Percentiles rank a stretch among this genome's conserved stretches.
These are phyloP conservation scores for Melaleuca alternifolia DNA, from an alignment of 345 rosid genomes.

Conservation along the genomic window DNA sequence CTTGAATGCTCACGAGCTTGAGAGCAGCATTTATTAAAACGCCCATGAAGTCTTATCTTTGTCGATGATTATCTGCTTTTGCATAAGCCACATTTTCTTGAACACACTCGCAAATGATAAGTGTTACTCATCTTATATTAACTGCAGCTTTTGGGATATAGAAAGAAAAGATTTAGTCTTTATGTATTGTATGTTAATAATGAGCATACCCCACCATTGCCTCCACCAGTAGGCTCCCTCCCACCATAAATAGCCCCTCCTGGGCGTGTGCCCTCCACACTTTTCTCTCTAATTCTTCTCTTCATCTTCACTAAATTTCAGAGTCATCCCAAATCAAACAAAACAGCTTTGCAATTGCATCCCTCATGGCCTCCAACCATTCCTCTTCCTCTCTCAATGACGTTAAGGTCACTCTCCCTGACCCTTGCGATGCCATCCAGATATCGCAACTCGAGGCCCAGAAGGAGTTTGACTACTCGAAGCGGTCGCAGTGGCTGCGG, in stretches of 20 bases:
- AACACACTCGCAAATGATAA: neutral
- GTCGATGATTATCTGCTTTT: neutral
- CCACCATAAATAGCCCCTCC: neutral
- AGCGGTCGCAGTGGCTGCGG: slow-evolving; percentile 87
- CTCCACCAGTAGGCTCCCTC: neutral
- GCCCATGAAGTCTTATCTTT: neutral
- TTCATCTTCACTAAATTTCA: neutral
- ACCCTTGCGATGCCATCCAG: neutral
- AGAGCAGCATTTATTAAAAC: neutral
- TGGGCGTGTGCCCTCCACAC: neutral
- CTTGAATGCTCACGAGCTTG: neutral
- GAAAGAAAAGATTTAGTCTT: neutral
- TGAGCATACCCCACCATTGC: neutral
- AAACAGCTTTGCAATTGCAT: neutral
- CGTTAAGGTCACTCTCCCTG: neutral
- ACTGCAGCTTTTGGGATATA: neutral
- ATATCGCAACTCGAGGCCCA: slow-evolving; percentile 7
- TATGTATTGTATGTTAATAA: neutral
- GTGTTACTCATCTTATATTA: neutral
- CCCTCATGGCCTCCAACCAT: neutral
- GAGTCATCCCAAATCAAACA: neutral
- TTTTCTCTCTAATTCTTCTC: neutral
- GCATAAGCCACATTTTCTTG: neutral
- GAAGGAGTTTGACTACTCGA: slow-evolving; percentile 53
- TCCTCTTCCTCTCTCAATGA: neutral